A percentile compares a stretch with the other conserved stretches of the same genome.
These are phyloP conservation scores for Adansonia gregorii DNA, from an alignment of 441 rosid species.

Conservation along the genomic window DNA sequence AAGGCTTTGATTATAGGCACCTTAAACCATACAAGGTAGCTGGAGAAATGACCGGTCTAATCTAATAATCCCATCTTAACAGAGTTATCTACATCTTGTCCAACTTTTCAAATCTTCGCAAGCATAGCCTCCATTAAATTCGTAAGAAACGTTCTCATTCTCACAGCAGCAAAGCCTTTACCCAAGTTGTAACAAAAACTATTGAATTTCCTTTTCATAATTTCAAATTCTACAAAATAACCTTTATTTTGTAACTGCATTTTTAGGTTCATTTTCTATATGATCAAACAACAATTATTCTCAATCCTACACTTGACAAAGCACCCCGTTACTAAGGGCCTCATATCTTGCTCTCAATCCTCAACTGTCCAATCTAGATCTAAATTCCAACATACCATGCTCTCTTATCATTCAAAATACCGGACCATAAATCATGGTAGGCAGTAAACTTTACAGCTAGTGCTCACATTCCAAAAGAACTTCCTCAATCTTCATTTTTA, in stretches of 20 bases:
- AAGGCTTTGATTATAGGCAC: background rate
- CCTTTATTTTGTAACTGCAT: background rate
- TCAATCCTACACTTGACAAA: background rate
- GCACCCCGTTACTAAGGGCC: background rate
- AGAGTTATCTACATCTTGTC: background rate
- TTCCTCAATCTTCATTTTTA: background rate
- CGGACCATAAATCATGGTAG: background rate
- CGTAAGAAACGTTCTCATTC: background rate
- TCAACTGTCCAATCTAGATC: background rate
- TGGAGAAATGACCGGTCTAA: background rate
- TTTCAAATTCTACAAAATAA: conserved; percentile 6
- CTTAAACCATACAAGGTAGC: background rate
- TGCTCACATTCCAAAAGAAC: background rate
- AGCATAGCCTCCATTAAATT: background rate
- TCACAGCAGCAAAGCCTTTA: background rate
- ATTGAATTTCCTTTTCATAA: background rate
- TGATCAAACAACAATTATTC: conserved; percentile 8
- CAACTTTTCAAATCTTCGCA: background rate
- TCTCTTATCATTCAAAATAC: background rate
- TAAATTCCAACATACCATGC: background rate
- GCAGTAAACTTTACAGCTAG: background rate
- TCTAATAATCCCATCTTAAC: background rate
- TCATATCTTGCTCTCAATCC: background rate
- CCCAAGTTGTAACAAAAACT: background rate
- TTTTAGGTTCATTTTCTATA: background rate